A percentile compares a stretch with the other conserved stretches of the same genome.
Conservation (phyloP, 23 red algal genomes). For the Gracilaria gracilis region DNA sequence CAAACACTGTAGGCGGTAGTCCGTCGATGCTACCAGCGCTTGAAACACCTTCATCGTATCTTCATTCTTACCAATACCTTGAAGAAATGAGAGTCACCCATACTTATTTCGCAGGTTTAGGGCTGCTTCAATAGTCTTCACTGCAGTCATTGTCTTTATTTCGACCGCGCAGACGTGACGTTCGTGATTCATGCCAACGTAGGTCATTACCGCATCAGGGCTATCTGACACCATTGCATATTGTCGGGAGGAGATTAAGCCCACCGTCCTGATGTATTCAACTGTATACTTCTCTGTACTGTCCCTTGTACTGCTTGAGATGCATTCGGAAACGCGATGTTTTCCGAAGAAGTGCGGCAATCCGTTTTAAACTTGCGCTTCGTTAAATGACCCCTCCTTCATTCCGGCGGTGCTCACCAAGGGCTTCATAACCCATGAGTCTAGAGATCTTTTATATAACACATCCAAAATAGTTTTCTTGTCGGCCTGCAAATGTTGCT, state of each 20-base stretch:
- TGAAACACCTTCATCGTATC: neutral
- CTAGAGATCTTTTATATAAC: neutral
- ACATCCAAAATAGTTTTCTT: neutral
- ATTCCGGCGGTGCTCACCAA: conserved; percentile 22
- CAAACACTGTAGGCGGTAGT: neutral
- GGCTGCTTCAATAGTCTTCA: conserved; percentile 20
- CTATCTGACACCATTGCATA: neutral
- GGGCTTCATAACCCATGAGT: conserved; percentile 19
- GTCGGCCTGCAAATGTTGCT: neutral
- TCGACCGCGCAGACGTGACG: neutral
- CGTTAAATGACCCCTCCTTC: conserved; percentile 37
- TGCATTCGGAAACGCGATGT: neutral
- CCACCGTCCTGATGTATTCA: neutral
- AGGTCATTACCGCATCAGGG: neutral
- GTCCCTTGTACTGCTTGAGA: neutral
- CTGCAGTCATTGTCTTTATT: conserved; percentile 28
- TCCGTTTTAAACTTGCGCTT: conserved; percentile 13
- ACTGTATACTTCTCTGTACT: neutral
- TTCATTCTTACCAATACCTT: neutral
- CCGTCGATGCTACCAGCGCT: neutral
- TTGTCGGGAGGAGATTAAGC: neutral
- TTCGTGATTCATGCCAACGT: neutral
- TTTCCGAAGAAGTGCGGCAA: neutral
- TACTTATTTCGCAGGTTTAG: neutral
- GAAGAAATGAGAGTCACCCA: neutral